Percentiles rank a stretch among this genome's conserved stretches.
These are phyloP conservation scores for Pleoardoris graminearum DNA, from an alignment of 2,329 filamentous ascomycete species.

Conservation along the genomic window DNA sequence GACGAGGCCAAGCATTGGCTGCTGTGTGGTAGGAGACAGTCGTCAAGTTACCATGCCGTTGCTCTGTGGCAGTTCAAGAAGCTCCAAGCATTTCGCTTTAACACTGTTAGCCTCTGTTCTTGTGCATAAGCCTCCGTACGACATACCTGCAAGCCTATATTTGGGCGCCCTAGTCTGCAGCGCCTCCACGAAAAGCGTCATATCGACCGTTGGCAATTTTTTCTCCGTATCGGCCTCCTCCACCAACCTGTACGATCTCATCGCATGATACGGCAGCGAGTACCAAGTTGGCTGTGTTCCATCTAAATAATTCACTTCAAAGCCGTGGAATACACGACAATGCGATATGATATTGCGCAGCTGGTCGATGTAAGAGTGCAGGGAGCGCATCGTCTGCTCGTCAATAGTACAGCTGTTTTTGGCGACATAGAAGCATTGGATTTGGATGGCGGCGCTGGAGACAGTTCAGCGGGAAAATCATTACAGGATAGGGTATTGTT, in stretches of 20 bases:
- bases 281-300: conserved; percentile 17
- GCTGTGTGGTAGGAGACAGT: too few species aligned
- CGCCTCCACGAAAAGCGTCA: conserved; percentile 5
- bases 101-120: not conserved
- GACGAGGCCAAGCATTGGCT: too few species aligned
- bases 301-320: conserved; percentile 17
- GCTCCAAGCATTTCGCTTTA: conserved; percentile 6
- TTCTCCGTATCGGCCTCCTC: not conserved
- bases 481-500: too few species aligned
- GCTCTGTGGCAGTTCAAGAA: conserved; percentile 5
- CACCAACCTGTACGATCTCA: conserved; percentile 9
- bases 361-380: conserved; percentile 10
- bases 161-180: conserved; percentile 9
- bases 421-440: conserved; percentile 14
- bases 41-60: not conserved
- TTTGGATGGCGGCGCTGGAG: conserved; percentile 18
- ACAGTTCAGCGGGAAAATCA: not conserved
- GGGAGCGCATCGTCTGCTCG: not conserved
- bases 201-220: conserved; percentile 5
- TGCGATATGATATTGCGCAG: conserved; percentile 7
- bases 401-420: conserved; percentile 7
- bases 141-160: conserved; percentile 18
- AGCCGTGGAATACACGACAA: conserved; percentile 14
- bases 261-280: conserved; percentile 12
- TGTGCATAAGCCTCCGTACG: too few species aligned